Conservation (phyloP, 345 rosid species). For the Eucalyptus shirleyi region DNA sequence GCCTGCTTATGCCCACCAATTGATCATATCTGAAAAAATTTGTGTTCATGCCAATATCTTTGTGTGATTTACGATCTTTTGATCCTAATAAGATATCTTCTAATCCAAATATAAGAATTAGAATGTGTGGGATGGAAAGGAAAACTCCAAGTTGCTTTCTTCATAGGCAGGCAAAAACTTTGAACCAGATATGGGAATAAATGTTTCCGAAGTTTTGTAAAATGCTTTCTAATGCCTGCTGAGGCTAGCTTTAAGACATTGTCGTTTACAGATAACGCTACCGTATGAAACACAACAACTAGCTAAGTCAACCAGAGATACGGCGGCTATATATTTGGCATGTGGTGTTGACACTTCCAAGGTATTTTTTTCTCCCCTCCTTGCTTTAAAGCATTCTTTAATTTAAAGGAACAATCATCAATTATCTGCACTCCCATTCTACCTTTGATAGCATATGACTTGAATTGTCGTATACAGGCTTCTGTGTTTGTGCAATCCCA, state of each 20-base stretch:
- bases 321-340: conserved; percentile 87
- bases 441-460: background rate
- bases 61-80: background rate
- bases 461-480: conserved; percentile 38
- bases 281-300: conserved; percentile 64
- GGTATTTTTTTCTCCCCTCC: conserved; percentile 12
- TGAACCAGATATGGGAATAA: background rate
- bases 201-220: background rate
- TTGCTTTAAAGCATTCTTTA: background rate
- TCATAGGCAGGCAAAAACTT: background rate
- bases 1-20: background rate
- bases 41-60: background rate
- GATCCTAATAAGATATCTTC: background rate
- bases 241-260: background rate
- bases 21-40: background rate
- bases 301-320: conserved; percentile 63
- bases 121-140: background rate
- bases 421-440: background rate
- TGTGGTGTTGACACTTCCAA: conserved; percentile 79
- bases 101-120: background rate
- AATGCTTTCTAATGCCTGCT: background rate
- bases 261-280: conserved; percentile 42
- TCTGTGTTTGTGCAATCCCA: conserved; percentile 91
- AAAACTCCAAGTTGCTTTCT: background rate
- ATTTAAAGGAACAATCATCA: background rate